phyloP scores from a whole-genome alignment of 495 filamentous ascomycete species.

The Xylona heveae region DNA sequence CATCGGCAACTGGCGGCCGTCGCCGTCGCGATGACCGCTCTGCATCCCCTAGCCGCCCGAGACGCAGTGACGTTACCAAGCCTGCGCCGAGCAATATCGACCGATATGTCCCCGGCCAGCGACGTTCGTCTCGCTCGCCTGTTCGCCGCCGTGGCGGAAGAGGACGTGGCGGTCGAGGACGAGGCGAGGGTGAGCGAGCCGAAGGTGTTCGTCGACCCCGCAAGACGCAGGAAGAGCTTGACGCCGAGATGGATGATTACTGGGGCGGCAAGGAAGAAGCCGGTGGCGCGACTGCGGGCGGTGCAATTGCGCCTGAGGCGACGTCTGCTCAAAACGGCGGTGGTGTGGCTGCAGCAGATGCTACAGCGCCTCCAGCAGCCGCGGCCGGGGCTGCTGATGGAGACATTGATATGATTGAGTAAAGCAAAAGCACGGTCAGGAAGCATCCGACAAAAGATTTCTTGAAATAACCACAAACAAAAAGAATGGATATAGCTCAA shows the following conservation, averaged over 20 bases:
- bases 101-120: conserved; percentile 55
- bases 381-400: conserved; percentile 16
- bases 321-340: conserved; percentile 15
- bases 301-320: conserved; percentile 9
- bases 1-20: conserved; percentile 15
- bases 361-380: conserved; percentile 8
- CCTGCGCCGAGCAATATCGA: conserved; percentile 55
- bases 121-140: conserved; percentile 21
- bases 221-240: conserved; percentile 84
- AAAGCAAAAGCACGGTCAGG: too few species aligned
- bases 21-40: too few species aligned
- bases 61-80: conserved; percentile 42
- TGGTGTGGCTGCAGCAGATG: conserved; percentile 11
- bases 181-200: conserved; percentile 14
- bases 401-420: conserved; percentile 23
- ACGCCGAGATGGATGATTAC: conserved; percentile 93
- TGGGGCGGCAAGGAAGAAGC: conserved; percentile 32
- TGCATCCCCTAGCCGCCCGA: neutral
- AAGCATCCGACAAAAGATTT: too few species aligned
- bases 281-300: conserved; percentile 10
- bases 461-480: too few species aligned
- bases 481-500: too few species aligned
- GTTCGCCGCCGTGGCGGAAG: conserved; percentile 28
- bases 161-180: conserved; percentile 10
- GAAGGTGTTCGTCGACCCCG: conserved; percentile 33